Evolutionary conservation across 2,329 filamentous ascomycete species (phyloP).

Genomic region (Fusarium bactridioides): DNA sequence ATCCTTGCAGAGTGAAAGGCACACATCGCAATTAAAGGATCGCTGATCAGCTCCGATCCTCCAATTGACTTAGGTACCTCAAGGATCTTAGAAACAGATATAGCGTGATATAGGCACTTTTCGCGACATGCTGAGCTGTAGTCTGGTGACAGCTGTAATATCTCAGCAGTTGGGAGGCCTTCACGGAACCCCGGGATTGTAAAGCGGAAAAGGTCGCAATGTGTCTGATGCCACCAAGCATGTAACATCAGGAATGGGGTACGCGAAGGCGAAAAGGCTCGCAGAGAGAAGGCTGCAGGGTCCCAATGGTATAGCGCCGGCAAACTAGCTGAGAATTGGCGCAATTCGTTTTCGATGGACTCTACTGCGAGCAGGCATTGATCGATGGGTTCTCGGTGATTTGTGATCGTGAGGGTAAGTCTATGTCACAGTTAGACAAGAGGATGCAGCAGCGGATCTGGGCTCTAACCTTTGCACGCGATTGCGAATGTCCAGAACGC

Average conservation of each 20-base stretch:
- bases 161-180: background rate
- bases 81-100: slow-evolving; percentile 1
- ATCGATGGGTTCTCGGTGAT: slow-evolving; percentile 23
- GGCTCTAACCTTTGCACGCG: slow-evolving; percentile 9
- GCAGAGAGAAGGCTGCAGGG: slow-evolving; percentile 26
- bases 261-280: slow-evolving; percentile 31
- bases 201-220: slow-evolving; percentile 39
- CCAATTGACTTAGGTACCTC: background rate
- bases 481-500: slow-evolving; percentile 13
- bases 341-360: slow-evolving; percentile 19
- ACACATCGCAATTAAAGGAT: slow-evolving; percentile 20
- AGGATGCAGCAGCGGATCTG: rapidly evolving
- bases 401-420: slow-evolving; percentile 30
- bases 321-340: background rate
- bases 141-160: background rate
- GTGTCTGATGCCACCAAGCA: slow-evolving; percentile 40
- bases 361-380: slow-evolving; percentile 5
- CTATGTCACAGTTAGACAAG: background rate
- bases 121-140: background rate
- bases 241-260: slow-evolving; percentile 37
- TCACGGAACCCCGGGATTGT: slow-evolving; percentile 28
- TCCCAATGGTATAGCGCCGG: slow-evolving; percentile 8
- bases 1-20: slow-evolving; percentile 24
- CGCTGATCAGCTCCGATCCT: slow-evolving; percentile 8
- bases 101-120: slow-evolving; percentile 13